Percentiles rank a stretch among this genome's conserved stretches.
These are phyloP conservation scores for Ailanthus altissimus DNA, from an alignment of 345 rosid species.

Conservation along the genomic window DNA sequence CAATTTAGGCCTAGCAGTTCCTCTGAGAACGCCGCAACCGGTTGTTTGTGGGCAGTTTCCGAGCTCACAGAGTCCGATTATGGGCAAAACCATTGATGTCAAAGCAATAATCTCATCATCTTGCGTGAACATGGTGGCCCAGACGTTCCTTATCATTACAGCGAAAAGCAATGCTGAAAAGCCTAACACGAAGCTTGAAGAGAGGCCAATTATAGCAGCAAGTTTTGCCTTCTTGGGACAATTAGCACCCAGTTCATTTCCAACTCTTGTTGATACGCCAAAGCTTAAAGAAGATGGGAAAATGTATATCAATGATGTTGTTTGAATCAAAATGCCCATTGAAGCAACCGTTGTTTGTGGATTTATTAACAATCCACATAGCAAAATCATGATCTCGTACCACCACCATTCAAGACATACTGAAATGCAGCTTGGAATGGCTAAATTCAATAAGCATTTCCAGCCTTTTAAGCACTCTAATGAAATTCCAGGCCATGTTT, in stretches of 20 bases:
- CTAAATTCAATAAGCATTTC: slow-evolving; percentile 50
- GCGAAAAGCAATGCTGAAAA: slow-evolving; percentile 54
- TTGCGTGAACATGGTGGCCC: slow-evolving; percentile 75
- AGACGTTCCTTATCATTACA: slow-evolving; percentile 49
- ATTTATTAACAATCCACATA: slow-evolving; percentile 66
- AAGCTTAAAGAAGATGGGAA: slow-evolving; percentile 83
- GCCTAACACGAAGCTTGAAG: slow-evolving; percentile 58
- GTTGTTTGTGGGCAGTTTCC: slow-evolving; percentile 94
- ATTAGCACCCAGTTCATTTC: slow-evolving; percentile 75
- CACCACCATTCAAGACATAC: slow-evolving; percentile 99
- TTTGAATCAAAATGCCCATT: slow-evolving; percentile 89
- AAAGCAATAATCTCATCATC: slow-evolving; percentile 62
- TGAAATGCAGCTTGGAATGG: slow-evolving; percentile 85
- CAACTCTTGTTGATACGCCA: slow-evolving; percentile 78
- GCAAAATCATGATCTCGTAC: slow-evolving; percentile 88
- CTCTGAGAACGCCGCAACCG: slow-evolving; percentile 79
- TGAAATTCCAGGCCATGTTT: slow-evolving; percentile 68
- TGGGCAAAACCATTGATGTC: slow-evolving; percentile 71
- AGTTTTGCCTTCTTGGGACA: slow-evolving; percentile 58
- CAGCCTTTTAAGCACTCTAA: slow-evolving; percentile 60
- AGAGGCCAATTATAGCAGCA: slow-evolving; percentile 58
- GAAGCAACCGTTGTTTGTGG: slow-evolving; percentile 85
- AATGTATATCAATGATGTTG: slow-evolving; percentile 78
- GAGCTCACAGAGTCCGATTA: slow-evolving; percentile 81
- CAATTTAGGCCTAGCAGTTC: slow-evolving; percentile 77